Evolutionary conservation across 2,329 filamentous ascomycete species (phyloP), one percentile per base, ranked within the genome.

Genomic region (Diaporthe sp.): DNA sequence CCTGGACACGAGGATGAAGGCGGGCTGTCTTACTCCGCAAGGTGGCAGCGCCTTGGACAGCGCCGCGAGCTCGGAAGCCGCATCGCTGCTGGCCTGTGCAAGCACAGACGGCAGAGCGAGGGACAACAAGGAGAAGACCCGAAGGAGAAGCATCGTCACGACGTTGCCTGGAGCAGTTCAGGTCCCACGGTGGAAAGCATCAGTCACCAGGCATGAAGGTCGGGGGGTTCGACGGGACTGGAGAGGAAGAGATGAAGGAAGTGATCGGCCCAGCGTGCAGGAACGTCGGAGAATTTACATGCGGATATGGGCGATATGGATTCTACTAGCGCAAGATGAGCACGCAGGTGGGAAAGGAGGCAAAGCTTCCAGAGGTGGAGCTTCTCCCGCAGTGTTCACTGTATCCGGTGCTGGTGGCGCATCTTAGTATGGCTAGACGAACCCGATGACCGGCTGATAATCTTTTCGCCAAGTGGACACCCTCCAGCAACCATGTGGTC

Each of bases 41-140:
- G 67, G 10, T 31, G 75, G 75, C 42, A 76, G 67, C 5, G 59
- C 75, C 34, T 59, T 67, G 25, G 75, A 73, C 67, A 76, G 53
- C 12, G 72, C 67, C 7, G 72, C 31, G 34, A 76, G 67, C n/a
- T 74, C 75, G 39, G 75, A 74, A 25, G 65, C 25, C 28, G 28
- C 46, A 44, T 25, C 58, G 46, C 67, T 74, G 17, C 51, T 46
- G 34, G 51, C 39, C 37, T 74, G 67, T 13, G 39, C 75, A 31
- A 25, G 39, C 12, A 46, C 59, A n/a, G 68, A 46, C 19, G 75
- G 39, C 17, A 76, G 34, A 25, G 68, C 44, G 19, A 68, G 25
- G 37, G 39, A 34, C 42, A 72, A 31, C 67, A 53, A 37, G 19
- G 70, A 57, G 15, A 76, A 28, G 31, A 68, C 62, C 39, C 65